Evolutionary conservation across 208 protist species (phyloP).

Genomic region (Leishmania lainsoni): DNA sequence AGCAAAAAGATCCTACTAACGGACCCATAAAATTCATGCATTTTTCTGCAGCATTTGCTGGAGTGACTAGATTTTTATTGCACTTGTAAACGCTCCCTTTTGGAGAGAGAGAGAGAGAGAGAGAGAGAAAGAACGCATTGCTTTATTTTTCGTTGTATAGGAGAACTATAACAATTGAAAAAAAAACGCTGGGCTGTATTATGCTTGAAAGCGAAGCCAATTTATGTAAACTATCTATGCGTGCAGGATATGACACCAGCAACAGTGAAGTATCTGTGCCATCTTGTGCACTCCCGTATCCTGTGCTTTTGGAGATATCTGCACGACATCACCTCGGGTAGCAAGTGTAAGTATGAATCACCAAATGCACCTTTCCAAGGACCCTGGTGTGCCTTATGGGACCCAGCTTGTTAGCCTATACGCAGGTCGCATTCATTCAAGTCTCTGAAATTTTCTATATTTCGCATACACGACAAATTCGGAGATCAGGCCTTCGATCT

Average conservation of each 20-base stretch:
- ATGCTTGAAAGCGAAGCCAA: slow-evolving; percentile 24
- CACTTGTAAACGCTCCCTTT: not conserved
- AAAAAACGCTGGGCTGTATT: slow-evolving; percentile 4
- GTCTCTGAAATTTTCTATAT: slow-evolving; percentile 18
- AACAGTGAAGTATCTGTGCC: slow-evolving; percentile 38
- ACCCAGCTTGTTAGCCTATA: slow-evolving; percentile 51
- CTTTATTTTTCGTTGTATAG: not conserved
- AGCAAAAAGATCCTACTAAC: not conserved
- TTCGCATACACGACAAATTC: slow-evolving; percentile 33
- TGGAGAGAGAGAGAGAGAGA: too few species aligned
- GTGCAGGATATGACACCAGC: slow-evolving; percentile 29
- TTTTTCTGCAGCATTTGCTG: not conserved
- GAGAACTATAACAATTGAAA: slow-evolving; percentile 21
- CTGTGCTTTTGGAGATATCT: slow-evolving; percentile 25
- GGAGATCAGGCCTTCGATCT: slow-evolving; percentile 29
- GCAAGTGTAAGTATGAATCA: slow-evolving; percentile 39
- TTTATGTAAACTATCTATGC: slow-evolving; percentile 17
- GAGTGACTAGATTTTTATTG: not conserved
- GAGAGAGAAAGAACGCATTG: not conserved
- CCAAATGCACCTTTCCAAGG: slow-evolving; percentile 10
- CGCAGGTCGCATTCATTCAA: slow-evolving; percentile 37
- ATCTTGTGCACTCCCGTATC: slow-evolving; percentile 29
- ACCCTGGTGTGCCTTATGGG: slow-evolving; percentile 35
- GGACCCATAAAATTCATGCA: not conserved
- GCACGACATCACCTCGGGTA: slow-evolving; percentile 47